These are phyloP conservation scores for Medicago arabica DNA, from an alignment of 306 rosid genomes.

Conservation along the genomic window DNA sequence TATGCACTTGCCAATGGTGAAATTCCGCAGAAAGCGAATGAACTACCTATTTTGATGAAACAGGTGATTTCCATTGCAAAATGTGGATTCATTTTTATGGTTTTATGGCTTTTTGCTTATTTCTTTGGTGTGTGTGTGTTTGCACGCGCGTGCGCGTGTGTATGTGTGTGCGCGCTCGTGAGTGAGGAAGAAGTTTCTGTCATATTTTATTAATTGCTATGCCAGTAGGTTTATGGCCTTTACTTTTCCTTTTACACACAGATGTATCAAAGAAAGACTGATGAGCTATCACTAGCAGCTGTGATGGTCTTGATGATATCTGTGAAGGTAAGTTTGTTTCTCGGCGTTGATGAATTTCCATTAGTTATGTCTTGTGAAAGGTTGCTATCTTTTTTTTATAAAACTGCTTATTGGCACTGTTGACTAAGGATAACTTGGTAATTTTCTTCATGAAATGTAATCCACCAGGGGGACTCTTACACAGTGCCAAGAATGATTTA, in stretches of 20 bases:
- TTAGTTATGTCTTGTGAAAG: background rate
- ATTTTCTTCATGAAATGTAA: slow-evolving; percentile 20
- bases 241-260: slow-evolving; percentile 39
- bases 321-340: slow-evolving; percentile 59
- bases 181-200: no score
- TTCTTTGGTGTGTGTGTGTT: no score
- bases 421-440: slow-evolving; percentile 28
- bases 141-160: no score
- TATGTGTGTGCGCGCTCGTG: no score
- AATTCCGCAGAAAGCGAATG: slow-evolving; percentile 47
- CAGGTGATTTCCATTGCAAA: slow-evolving; percentile 58
- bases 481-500: slow-evolving; percentile 21
- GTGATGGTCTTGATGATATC: slow-evolving; percentile 82
- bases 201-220: slow-evolving; percentile 8
- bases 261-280: slow-evolving; percentile 59
- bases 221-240: background rate
- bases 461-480: slow-evolving; percentile 30
- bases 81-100: background rate
- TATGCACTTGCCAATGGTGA: slow-evolving; percentile 68
- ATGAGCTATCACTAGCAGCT: slow-evolving; percentile 50
- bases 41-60: slow-evolving; percentile 62
- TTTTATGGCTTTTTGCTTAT: no score
- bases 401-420: background rate
- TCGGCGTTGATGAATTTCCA: slow-evolving; percentile 24
- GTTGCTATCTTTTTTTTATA: background rate